These are phyloP conservation scores for Plasmodium vivax DNA, from an alignment of 169 alveolate species.

Conservation along the genomic window DNA sequence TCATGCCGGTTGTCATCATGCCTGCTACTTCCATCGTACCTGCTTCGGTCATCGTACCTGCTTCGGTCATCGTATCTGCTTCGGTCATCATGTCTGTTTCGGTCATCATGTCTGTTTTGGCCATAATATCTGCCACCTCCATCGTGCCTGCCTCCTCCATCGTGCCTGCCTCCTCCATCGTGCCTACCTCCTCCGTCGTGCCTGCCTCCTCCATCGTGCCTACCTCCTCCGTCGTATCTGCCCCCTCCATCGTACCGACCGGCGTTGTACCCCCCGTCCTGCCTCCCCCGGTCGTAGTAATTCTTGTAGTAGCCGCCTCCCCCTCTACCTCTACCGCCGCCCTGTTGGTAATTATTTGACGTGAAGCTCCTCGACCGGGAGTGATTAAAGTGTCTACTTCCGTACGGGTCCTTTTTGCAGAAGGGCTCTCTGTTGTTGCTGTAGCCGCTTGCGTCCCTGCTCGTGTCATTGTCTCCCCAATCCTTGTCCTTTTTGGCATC, in stretches of 20 bases:
- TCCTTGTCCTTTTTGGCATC: neutral
- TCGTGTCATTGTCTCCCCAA: neutral
- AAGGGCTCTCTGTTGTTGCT: slow-evolving; percentile 1
- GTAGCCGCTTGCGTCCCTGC: neutral
- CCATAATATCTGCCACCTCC: neutral
- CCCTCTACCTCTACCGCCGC: neutral
- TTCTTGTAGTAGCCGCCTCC: neutral
- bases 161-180: neutral
- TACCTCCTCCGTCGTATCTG: neutral
- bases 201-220: neutral
- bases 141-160: neutral
- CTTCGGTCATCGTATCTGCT: neutral
- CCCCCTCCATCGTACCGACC: neutral
- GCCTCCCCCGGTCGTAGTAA: neutral
- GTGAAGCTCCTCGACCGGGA: slow-evolving; percentile 32
- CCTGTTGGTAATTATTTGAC: neutral
- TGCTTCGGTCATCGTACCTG: slow-evolving; percentile 1
- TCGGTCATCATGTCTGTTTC: neutral
- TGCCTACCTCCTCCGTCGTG: neutral
- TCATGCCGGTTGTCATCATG: neutral
- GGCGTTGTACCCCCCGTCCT: neutral
- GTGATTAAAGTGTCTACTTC: neutral
- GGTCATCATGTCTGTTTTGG: neutral
- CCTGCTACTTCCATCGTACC: neutral
- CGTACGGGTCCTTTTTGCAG: neutral